Evolutionary conservation across 768 basidiomycete genomes (phyloP).

Genomic region (Mycena floridula): DNA sequence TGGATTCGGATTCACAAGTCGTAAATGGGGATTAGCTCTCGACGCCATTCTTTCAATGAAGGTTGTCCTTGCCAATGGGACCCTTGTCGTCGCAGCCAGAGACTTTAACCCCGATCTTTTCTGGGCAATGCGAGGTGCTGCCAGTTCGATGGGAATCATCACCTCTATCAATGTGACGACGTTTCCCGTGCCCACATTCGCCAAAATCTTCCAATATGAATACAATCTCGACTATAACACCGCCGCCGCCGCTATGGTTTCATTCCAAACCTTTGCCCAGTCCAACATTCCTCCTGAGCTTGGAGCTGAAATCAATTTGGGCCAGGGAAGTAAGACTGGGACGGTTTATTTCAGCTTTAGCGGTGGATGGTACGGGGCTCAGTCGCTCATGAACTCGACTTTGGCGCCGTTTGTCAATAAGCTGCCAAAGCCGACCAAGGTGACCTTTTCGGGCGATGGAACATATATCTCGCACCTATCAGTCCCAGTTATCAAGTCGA

Average conservation of each 20-base stretch:
- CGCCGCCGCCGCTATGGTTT: conserved; percentile 25
- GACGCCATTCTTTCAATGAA: too few species aligned
- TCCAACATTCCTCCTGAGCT: conserved; percentile 30
- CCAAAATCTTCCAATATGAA: conserved; percentile 29
- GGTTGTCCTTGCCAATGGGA: conserved; percentile 43
- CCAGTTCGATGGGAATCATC: conserved; percentile 33
- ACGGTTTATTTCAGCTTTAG: conserved; percentile 24
- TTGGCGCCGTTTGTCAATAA: conserved; percentile 26
- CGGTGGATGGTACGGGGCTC: conserved; percentile 32
- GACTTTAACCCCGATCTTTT: conserved; percentile 40
- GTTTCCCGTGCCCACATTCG: conserved; percentile 30
- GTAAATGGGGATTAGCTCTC: too few species aligned
- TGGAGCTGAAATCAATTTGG: conserved; percentile 27
- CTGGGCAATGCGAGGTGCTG: conserved; percentile 40
- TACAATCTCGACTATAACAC: conserved; percentile 27
- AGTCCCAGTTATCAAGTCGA: too few species aligned
- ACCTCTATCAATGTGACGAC: conserved; percentile 33
- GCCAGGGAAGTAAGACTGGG: conserved; percentile 20
- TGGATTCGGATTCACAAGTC: too few species aligned
- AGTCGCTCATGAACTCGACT: conserved; percentile 20
- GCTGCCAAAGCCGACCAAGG: conserved; percentile 20
- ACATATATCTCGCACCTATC: too few species aligned
- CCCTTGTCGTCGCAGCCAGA: conserved; percentile 30
- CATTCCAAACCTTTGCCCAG: conserved; percentile 28
- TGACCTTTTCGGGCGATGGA: conserved; percentile 17